Conservation (phyloP, 1,284 basidiomycete species). For the Fomitopsis palustris region DNA sequence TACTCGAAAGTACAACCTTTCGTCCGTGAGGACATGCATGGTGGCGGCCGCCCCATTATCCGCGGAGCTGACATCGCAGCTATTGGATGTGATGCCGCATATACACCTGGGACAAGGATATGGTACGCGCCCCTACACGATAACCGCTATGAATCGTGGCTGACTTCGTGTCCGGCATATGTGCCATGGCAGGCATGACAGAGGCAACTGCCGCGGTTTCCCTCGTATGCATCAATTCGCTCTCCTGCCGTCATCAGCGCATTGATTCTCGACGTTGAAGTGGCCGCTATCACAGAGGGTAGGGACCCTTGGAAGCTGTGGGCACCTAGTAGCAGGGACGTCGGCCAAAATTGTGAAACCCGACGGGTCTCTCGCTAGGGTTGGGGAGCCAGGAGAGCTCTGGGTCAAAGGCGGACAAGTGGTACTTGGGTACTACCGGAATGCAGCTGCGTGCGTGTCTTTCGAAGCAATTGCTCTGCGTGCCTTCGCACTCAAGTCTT, state of each 20-base stretch:
- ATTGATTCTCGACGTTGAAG: slow-evolving; percentile 18
- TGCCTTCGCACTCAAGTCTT: too few species aligned
- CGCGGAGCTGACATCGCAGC: slow-evolving; percentile 54
- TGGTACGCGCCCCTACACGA: too few species aligned
- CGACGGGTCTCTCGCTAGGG: slow-evolving; percentile 55
- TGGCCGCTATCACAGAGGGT: slow-evolving; percentile 11
- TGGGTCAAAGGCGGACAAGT: slow-evolving; percentile 57
- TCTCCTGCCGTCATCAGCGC: too few species aligned
- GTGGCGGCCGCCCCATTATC: slow-evolving; percentile 74
- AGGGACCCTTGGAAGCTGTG: slow-evolving; percentile 31
- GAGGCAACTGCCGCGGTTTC: slow-evolving; percentile 44
- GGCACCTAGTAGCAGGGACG: slow-evolving; percentile 35
- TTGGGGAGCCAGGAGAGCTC: slow-evolving; percentile 68
- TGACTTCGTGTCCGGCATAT: too few species aligned
- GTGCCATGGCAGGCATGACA: slow-evolving; percentile 44
- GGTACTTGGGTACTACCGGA: slow-evolving; percentile 51
- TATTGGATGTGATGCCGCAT: slow-evolving; percentile 57
- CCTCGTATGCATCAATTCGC: slow-evolving; percentile 5
- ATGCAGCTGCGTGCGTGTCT: slow-evolving; percentile 59
- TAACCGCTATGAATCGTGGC: too few species aligned
- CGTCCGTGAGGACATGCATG: slow-evolving; percentile 53
- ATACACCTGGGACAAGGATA: slow-evolving; percentile 65
- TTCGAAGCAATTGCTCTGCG: too few species aligned
- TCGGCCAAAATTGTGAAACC: slow-evolving; percentile 50
- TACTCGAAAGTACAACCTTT: slow-evolving; percentile 63